These are phyloP conservation scores for Dioszegia crocea DNA, from an alignment of 768 basidiomycete genomes.

Conservation along the genomic window DNA sequence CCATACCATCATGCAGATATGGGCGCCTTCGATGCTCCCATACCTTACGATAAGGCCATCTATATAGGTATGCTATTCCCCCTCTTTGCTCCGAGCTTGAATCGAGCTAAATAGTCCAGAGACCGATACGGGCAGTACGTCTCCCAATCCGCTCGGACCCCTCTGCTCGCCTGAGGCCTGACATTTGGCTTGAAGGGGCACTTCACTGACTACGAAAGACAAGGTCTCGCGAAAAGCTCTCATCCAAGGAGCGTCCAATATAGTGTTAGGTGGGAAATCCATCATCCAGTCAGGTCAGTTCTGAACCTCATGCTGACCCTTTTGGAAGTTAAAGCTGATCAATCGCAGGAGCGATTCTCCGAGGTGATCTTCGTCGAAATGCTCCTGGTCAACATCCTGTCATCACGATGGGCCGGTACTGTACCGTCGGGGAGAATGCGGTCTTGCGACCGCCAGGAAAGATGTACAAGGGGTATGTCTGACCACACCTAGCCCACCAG, in stretches of 20 bases:
- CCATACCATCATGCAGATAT: constrained; percentile 16
- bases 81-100: neutral
- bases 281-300: constrained; percentile 63
- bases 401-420: constrained; percentile 88
- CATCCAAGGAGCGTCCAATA: constrained; percentile 91
- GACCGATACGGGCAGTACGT: constrained; percentile 42
- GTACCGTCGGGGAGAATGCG: constrained; percentile 80
- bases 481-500: too few relatives aligned
- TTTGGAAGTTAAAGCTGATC: constrained; percentile 4
- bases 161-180: neutral
- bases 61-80: constrained; percentile 23
- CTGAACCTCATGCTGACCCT: neutral
- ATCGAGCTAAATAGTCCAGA: constrained; percentile 16
- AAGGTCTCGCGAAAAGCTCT: constrained; percentile 88
- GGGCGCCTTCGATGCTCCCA: constrained; percentile 41
- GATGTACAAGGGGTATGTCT: constrained; percentile 52
- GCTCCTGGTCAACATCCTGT: constrained; percentile 90
- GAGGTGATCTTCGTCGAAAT: constrained; percentile 85
- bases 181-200: too few relatives aligned
- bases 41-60: constrained; percentile 38
- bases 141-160: neutral
- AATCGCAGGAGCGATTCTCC: constrained; percentile 68
- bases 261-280: constrained; percentile 93
- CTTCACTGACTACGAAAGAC: constrained; percentile 49
- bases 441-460: constrained; percentile 60